Evolutionary conservation across 331 rosid species (phyloP).

Genomic region (Quercus tomentella): DNA sequence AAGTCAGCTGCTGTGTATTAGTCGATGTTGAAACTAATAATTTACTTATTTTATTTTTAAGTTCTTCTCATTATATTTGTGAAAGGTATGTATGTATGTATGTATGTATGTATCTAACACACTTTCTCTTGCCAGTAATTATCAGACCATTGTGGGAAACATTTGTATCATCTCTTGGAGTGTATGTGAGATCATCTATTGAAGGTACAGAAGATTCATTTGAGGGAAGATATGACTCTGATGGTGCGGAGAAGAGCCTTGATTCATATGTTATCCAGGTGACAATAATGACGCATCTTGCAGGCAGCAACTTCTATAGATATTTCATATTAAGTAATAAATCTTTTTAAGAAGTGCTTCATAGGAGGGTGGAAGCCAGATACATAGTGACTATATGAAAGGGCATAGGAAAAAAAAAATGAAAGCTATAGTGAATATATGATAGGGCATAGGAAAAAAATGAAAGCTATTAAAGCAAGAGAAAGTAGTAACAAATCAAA

Average conservation of each 20-base stretch:
- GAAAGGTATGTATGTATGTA: not conserved
- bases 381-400: not conserved
- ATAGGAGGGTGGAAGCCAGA: not conserved
- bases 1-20: constrained; percentile 17
- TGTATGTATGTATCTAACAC: constrained; percentile 9
- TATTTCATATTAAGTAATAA: not conserved
- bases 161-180: constrained; percentile 66
- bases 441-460: not conserved
- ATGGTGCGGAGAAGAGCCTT: constrained; percentile 88
- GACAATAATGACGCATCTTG: constrained; percentile 7
- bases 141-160: constrained; percentile 86
- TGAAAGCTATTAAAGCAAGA: not conserved
- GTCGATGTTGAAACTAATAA: constrained; percentile 3
- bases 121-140: constrained; percentile 51
- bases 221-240: constrained; percentile 95
- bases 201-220: constrained; percentile 73
- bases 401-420: not conserved
- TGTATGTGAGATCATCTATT: constrained; percentile 71
- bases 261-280: constrained; percentile 95
- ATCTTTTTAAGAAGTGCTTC: not conserved
- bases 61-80: constrained; percentile 15
- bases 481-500: not conserved
- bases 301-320: not conserved
- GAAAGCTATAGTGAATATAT: not conserved
- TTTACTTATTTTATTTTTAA: constrained; percentile 1